Conservation (phyloP, 192 early-diverging fungal species). For the Mortierella alpina region DNA sequence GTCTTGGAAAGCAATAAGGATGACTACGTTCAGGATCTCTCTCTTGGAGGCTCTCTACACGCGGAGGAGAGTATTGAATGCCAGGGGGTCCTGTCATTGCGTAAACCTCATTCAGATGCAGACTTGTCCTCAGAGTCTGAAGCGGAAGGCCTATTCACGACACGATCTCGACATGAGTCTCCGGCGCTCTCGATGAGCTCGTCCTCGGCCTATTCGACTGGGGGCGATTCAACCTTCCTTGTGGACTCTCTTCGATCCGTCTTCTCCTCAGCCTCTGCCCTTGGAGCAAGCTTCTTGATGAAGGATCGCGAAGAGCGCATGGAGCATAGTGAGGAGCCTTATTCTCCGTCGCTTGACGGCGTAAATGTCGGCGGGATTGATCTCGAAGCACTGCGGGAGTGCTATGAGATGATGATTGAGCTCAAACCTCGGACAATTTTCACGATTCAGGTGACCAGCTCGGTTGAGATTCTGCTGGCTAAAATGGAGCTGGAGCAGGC, state of each 20-base stretch:
- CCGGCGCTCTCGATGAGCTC: conserved; percentile 15
- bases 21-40: too few species aligned
- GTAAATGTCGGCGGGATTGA: conserved; percentile 46
- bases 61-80: too few species aligned
- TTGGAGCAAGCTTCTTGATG: conserved; percentile 46
- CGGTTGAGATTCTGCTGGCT: conserved; percentile 67
- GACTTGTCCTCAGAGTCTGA: conserved; percentile 6
- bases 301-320: conserved; percentile 14
- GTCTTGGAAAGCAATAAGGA: too few species aligned
- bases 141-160: not conserved
- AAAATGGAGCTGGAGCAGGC: conserved; percentile 62
- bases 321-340: not conserved
- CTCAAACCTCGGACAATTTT: conserved; percentile 46
- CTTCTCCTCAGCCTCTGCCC: conserved; percentile 25
- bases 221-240: conserved; percentile 44
- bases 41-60: too few species aligned
- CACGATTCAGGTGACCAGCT: conserved; percentile 57
- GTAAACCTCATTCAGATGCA: too few species aligned
- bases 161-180: not conserved
- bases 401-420: conserved; percentile 51
- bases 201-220: conserved; percentile 8
- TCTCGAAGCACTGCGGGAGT: conserved; percentile 41
- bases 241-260: conserved; percentile 37
- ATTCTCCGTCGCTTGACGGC: not conserved
- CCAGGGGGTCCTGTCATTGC: too few species aligned